Evolutionary conservation across 2,329 filamentous ascomycete genomes (phyloP).

Genomic region (Anthostomella pinea): DNA sequence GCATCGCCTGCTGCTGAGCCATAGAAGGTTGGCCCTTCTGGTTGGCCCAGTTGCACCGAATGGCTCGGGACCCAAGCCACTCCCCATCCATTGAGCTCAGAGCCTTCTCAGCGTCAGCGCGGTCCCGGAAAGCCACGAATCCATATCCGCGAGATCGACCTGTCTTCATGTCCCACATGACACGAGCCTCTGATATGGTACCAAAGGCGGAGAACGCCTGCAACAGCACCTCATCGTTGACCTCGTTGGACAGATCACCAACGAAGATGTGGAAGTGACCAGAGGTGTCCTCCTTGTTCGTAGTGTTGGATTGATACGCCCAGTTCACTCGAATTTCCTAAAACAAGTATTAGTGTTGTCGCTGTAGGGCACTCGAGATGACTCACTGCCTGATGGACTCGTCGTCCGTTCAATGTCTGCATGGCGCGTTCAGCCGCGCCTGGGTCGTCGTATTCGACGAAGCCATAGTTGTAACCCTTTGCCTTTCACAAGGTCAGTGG

Average conservation of each 20-base stretch:
- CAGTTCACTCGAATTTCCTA: constrained; percentile 99
- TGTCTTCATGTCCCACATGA: constrained; percentile 99
- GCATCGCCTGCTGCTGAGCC: constrained; percentile 95
- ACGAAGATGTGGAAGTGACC: constrained; percentile 99
- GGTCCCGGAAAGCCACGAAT: constrained; percentile 92
- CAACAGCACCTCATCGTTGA: constrained; percentile 91
- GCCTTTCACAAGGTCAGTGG: constrained; percentile 51
- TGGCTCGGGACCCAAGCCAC: constrained; percentile 96
- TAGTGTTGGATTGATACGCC: constrained; percentile 96
- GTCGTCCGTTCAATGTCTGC: constrained; percentile 91
- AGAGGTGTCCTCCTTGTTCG: constrained; percentile 94
- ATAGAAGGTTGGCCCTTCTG: constrained; percentile 99
- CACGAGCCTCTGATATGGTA: constrained; percentile 91
- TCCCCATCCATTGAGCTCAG: constrained; percentile 98
- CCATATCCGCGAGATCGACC: constrained; percentile 95
- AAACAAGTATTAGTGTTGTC: constrained; percentile 8
- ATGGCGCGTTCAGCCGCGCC: constrained; percentile 95
- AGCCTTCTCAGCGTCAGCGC: constrained; percentile 90
- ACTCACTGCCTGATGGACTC: constrained; percentile 90
- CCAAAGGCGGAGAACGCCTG: constrained; percentile 97
- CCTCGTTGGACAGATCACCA: constrained; percentile 94
- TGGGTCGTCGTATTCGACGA: constrained; percentile 97
- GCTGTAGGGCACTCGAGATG: neutral
- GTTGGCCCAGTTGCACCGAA: constrained; percentile 99
- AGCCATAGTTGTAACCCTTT: constrained; percentile 98